Evolutionary conservation across 257 asterid species (phyloP), one percentile per base, ranked within the genome.

Genomic region (Eustoma russellianum): DNA sequence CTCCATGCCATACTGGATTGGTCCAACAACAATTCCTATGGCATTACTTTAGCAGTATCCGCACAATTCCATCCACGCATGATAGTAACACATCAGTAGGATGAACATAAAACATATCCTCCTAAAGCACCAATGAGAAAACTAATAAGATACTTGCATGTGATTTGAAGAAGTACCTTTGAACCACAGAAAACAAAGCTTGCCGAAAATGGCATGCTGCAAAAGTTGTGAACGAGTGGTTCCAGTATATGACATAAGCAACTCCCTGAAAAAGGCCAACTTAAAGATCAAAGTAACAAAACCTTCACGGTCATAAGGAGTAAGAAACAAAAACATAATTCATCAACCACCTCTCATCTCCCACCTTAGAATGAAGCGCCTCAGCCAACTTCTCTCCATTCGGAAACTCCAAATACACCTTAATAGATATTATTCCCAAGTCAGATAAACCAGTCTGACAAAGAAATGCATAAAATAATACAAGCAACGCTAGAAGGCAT

Each of bases 391-490:
- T 64, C 73, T 74, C 88, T 13, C 99, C 97, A 78, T 85, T 63
- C 49, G 88, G 82, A 58, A 81, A 55, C 84, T 92, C 99, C 83
- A 92, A 65, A 76, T 88, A 92, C 51, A 88, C 99, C 99, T 92
- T 68, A 79, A 74, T 18, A 35, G 65, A 7, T 38, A 38, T 38
- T 38, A 38, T 38, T 8, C 9, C 2, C 43, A 38, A 38, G 43
- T 38, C 43, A 38, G 43, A 38, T 11, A 38, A 38, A 38, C 11
- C 9, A 11, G 12, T 38, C 43, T 3, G 43, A 1, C 11, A 38
- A 38, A 38, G 1, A 11, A 38, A 38, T 7, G 12, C 2, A 38
- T 8, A 38, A 38, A 38, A 38, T 38, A 38, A 38, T 38, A 38
- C 11, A 38, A 38, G 7, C 43, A 24, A 4, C 30, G 3, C 30